phyloP scores from a whole-genome alignment of 805 yeast genomes.

The Wickerhamiella nectarea region DNA sequence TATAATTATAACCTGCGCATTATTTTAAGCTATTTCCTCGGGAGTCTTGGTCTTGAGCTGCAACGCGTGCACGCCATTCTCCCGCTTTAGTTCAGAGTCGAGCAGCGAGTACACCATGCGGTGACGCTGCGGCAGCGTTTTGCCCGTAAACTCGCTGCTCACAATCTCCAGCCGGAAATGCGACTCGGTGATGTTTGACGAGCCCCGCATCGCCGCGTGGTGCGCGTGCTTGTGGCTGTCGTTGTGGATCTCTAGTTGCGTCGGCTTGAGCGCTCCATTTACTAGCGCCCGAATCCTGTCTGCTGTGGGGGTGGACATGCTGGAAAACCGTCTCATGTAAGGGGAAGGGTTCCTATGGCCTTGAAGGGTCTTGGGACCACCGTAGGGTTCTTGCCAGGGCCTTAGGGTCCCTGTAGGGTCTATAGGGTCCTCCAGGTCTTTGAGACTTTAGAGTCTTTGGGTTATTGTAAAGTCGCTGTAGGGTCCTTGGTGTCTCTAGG shows the following conservation, averaged over 20 bases:
- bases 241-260: conserved; percentile 41
- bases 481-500: too few relatives aligned
- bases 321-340: conserved; percentile 8
- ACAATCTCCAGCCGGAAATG: conserved; percentile 69
- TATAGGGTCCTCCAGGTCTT: too few relatives aligned
- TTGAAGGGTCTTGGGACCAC: background rate
- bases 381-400: too few relatives aligned
- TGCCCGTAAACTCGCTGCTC: conserved; percentile 52
- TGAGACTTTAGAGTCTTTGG: too few relatives aligned
- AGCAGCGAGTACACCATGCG: conserved; percentile 55
- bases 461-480: too few relatives aligned
- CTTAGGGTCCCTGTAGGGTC: too few relatives aligned
- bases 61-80: conserved; percentile 71
- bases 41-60: conserved; percentile 74
- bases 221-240: conserved; percentile 83
- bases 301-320: conserved; percentile 33
- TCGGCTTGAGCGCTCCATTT: conserved; percentile 31
- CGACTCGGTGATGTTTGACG: conserved; percentile 58
- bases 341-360: too few relatives aligned
- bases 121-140: conserved; percentile 61
- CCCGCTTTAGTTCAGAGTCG: conserved; percentile 50
- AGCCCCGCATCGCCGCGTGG: conserved; percentile 69
- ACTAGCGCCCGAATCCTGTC: conserved; percentile 35
- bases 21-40: conserved; percentile 29
- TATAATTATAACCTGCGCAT: conserved; percentile 2